phyloP scores from a whole-genome alignment of 257 asterid species.

The Solanum commersonii region DNA sequence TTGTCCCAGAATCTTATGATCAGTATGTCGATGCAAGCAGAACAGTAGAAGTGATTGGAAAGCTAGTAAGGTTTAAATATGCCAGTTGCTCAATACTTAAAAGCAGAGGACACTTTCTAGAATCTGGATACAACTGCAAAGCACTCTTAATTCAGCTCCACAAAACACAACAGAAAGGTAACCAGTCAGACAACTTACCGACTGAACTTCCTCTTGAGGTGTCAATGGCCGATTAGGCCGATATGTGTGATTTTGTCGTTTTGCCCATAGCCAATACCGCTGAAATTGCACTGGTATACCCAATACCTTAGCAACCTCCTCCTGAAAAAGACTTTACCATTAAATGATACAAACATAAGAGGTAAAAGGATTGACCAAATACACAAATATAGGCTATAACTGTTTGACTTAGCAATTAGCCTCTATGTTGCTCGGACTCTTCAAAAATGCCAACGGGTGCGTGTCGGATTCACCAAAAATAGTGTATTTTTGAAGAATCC shows the following conservation, averaged over 20 bases:
- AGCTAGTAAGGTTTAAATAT: background rate
- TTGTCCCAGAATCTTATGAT: background rate
- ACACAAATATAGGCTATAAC: background rate
- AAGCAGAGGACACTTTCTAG: background rate
- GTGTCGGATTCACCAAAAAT: too few species aligned
- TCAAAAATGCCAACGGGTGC: too few species aligned
- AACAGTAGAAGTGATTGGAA: background rate
- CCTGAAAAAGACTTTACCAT: slow-evolving; percentile 30
- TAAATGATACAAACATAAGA: background rate
- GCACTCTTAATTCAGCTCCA: background rate
- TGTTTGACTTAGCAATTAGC: background rate
- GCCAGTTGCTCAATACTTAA: background rate
- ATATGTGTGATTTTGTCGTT: slow-evolving; percentile 81
- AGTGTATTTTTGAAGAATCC: too few species aligned
- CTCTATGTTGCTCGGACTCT: too few species aligned
- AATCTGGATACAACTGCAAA: background rate
- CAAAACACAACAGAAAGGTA: background rate
- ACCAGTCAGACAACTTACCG: slow-evolving; percentile 33
- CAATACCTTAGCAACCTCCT: slow-evolving; percentile 78
- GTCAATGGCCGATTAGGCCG: slow-evolving; percentile 81
- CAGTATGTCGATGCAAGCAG: background rate
- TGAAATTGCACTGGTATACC: slow-evolving; percentile 69
- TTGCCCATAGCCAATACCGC: slow-evolving; percentile 91
- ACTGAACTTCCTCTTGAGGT: slow-evolving; percentile 63
- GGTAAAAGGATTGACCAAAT: background rate